Conservation (phyloP, 768 basidiomycete genomes). For the Tricholoma terreum region DNA sequence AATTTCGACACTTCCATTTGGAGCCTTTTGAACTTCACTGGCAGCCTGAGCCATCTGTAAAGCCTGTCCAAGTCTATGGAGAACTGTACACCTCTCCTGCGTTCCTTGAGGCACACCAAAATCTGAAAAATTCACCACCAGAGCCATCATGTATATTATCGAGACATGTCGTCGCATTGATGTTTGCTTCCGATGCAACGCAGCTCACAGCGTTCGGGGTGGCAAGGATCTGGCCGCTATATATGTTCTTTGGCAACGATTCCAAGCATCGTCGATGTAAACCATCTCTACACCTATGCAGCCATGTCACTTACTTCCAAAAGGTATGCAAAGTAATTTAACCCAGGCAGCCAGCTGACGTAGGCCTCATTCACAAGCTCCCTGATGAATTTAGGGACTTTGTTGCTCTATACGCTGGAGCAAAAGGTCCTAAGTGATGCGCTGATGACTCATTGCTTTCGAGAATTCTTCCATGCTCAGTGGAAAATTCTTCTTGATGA, state of each 20-base stretch:
- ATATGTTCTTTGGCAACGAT: constrained; percentile 21
- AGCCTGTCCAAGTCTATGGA: neutral
- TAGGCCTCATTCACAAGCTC: constrained; percentile 16
- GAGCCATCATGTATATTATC: constrained; percentile 13
- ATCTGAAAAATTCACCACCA: neutral
- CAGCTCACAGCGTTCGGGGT: constrained; percentile 27
- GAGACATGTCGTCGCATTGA: constrained; percentile 13
- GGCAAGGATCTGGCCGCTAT: constrained; percentile 21
- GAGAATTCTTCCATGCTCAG: neutral
- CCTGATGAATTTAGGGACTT: constrained; percentile 19
- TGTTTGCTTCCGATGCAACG: constrained; percentile 29
- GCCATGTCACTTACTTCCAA: constrained; percentile 7
- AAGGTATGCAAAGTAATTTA: neutral
- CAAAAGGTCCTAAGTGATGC: neutral
- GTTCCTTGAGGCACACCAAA: constrained; percentile 6
- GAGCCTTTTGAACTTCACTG: constrained; percentile 7
- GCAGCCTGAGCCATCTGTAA: neutral
- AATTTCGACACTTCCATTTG: neutral
- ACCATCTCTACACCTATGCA: constrained; percentile 2
- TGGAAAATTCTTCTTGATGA: neutral
- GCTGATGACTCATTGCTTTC: constrained; percentile 1
- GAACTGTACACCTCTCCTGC: constrained; percentile 12
- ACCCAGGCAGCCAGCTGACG: too few relatives aligned
- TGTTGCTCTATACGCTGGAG: neutral
- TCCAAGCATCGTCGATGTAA: constrained; percentile 20